phyloP scores from a whole-genome alignment of 495 filamentous ascomycete genomes.

The Geopyxis carbonaria region DNA sequence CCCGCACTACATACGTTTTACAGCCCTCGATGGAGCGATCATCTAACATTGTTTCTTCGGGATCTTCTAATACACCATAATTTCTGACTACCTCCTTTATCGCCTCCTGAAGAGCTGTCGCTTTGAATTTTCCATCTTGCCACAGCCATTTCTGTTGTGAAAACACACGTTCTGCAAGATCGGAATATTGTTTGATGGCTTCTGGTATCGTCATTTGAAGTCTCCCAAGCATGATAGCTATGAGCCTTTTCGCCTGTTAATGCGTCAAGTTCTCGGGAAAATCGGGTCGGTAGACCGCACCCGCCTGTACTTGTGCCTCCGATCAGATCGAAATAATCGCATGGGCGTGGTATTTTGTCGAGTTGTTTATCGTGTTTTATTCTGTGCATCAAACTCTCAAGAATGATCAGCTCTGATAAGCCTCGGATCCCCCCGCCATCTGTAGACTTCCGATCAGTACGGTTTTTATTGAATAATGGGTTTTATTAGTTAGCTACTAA shows the following conservation, averaged over 20 bases:
- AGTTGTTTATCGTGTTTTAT: constrained; percentile 7
- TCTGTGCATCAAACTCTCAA: constrained; percentile 14
- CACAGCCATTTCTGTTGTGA: constrained; percentile 6
- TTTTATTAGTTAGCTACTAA: too few relatives aligned
- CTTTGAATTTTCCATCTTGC: constrained; percentile 16
- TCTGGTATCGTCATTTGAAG: constrained; percentile 25
- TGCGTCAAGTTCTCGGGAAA: background rate
- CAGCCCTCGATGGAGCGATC: background rate
- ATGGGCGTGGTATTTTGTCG: constrained; percentile 6
- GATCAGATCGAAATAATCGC: constrained; percentile 19
- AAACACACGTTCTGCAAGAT: constrained; percentile 21
- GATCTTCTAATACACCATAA: constrained; percentile 4
- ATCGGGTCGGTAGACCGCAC: background rate
- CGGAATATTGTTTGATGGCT: constrained; percentile 23
- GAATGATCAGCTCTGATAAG: constrained; percentile 13
- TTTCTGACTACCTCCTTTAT: constrained; percentile 10
- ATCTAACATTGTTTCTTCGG: constrained; percentile 5
- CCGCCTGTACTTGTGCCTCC: constrained; percentile 16
- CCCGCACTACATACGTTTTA: background rate
- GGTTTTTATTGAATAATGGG: too few relatives aligned
- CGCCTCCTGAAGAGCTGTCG: constrained; percentile 9
- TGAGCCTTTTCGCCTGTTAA: constrained; percentile 18
- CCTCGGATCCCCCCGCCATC: constrained; percentile 23
- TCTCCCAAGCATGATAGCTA: constrained; percentile 29
- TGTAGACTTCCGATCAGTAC: too few relatives aligned